These are phyloP conservation scores for Peronospora farinosa DNA, from an alignment of 352 stramenopile genomes.

Conservation along the genomic window DNA sequence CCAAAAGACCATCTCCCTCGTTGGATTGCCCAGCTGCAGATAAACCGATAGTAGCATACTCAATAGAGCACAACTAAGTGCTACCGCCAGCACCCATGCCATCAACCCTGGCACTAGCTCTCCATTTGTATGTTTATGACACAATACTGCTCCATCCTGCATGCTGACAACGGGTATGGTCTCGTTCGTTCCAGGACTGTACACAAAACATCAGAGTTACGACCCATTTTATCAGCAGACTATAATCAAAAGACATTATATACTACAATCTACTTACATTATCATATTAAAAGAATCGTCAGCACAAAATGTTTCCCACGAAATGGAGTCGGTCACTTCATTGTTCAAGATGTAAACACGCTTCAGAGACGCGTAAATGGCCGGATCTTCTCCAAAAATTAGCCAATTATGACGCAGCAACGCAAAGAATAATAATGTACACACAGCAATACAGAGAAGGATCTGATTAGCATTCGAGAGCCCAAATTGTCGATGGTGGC, in stretches of 20 bases:
- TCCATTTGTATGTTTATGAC: constrained; percentile 24
- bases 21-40: constrained; percentile 59
- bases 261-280: constrained; percentile 8
- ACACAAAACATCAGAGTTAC: background rate
- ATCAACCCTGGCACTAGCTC: constrained; percentile 30
- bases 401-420: constrained; percentile 63
- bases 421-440: constrained; percentile 51
- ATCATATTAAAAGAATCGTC: constrained; percentile 20
- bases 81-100: constrained; percentile 39
- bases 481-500: constrained; percentile 61
- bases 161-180: constrained; percentile 26
- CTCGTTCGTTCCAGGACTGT: constrained; percentile 25
- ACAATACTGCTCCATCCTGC: constrained; percentile 33
- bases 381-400: constrained; percentile 38
- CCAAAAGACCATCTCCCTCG: constrained; percentile 50
- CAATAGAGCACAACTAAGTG: constrained; percentile 40
- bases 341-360: constrained; percentile 39
- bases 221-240: too few species aligned
- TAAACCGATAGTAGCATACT: constrained; percentile 48
- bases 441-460: constrained; percentile 51
- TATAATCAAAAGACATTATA: background rate
- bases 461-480: constrained; percentile 85
- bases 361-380: constrained; percentile 50
- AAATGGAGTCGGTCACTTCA: constrained; percentile 32
- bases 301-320: constrained; percentile 54